phyloP scores from a whole-genome alignment of 164 flowering plant genomes.

The Litsea cubeba region DNA sequence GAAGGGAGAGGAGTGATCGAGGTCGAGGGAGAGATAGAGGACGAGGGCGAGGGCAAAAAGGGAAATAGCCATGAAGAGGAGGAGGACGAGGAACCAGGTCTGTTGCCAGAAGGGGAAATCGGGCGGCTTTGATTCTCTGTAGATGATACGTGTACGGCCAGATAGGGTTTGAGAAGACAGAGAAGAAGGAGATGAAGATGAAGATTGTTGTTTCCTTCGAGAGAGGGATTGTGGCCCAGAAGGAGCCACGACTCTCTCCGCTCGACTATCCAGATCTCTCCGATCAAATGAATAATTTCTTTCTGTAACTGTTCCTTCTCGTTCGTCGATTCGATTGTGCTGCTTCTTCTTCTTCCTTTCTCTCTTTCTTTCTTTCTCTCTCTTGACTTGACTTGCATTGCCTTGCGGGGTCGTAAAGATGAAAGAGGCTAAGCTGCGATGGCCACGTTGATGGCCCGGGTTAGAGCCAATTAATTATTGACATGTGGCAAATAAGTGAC shows the following conservation, averaged over 20 bases:
- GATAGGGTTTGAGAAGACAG: constrained; percentile 13
- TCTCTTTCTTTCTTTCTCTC: neutral
- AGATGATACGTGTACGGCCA: constrained; percentile 36
- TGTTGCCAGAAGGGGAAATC: constrained; percentile 76
- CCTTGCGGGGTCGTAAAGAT: neutral
- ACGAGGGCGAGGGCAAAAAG: constrained; percentile 65
- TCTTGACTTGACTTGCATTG: neutral
- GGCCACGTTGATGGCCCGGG: neutral
- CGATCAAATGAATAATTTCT: too few relatives aligned
- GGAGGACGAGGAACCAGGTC: constrained; percentile 71
- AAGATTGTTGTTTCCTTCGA: constrained; percentile 28
- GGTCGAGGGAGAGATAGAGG: constrained; percentile 61
- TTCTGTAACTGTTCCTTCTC: neutral
- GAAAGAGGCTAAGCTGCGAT: neutral
- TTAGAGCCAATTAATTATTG: neutral
- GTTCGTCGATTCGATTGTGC: neutral
- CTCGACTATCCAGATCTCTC: constrained; percentile 15
- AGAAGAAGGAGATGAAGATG: constrained; percentile 24
- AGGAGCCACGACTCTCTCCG: constrained; percentile 51
- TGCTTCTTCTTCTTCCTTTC: neutral
- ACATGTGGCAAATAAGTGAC: neutral
- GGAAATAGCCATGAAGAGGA: constrained; percentile 64
- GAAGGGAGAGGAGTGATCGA: constrained; percentile 39
- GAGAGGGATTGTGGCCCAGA: constrained; percentile 34
- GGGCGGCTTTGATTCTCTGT: constrained; percentile 37